Evolutionary conservation across 2,329 filamentous ascomycete genomes (phyloP).

Genomic region (Botryotinia convoluta): DNA sequence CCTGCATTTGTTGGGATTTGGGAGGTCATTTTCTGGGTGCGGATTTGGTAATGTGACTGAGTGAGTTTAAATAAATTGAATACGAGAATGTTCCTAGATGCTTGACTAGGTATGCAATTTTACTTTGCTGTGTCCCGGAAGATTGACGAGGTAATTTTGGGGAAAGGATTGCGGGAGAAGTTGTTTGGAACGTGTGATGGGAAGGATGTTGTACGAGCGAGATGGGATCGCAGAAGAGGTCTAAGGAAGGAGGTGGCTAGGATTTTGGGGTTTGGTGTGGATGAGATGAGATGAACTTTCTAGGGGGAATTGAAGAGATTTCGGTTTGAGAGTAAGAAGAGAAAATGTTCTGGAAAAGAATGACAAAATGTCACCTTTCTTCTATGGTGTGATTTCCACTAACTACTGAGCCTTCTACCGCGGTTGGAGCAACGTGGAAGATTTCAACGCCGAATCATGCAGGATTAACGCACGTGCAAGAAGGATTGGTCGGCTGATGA

Average conservation of each 20-base stretch:
- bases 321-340: background rate
- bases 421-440: background rate
- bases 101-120: background rate
- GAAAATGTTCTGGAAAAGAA: background rate
- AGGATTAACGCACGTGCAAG: conserved; percentile 12
- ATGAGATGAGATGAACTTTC: background rate
- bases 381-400: background rate
- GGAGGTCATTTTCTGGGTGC: conserved; percentile 10
- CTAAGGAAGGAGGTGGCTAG: background rate
- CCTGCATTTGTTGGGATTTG: conserved; percentile 15
- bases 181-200: conserved; percentile 10
- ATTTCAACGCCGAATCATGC: background rate
- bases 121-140: background rate
- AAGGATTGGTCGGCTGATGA: background rate
- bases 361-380: background rate
- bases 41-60: conserved; percentile 16
- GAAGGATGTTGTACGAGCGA: conserved; percentile 4
- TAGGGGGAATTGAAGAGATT: background rate
- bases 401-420: background rate
- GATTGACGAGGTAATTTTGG: background rate
- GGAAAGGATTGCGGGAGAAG: background rate
- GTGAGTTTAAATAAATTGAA: conserved; percentile 8
- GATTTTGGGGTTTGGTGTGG: background rate
- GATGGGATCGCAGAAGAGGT: conserved; percentile 15
- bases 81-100: background rate